phyloP scores from a whole-genome alignment of 2,329 filamentous ascomycete genomes.

The Alternaria triticimaculans region DNA sequence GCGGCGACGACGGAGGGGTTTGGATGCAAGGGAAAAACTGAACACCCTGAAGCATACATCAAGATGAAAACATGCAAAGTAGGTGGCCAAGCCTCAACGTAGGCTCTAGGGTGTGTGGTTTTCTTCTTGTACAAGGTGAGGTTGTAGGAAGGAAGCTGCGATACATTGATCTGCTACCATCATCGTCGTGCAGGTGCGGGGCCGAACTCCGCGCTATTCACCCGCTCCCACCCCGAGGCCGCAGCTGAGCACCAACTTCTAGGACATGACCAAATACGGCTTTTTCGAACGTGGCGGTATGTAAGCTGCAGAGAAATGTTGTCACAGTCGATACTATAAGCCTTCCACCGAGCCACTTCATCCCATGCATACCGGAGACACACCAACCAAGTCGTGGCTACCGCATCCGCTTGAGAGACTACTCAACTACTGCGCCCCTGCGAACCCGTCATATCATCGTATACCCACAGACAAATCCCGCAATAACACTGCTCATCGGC shows the following conservation, averaged over 20 bases:
- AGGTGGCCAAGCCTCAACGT: no score
- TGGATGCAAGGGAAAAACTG: no score
- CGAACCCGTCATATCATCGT: neutral
- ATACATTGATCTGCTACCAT: neutral
- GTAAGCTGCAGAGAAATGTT: neutral
- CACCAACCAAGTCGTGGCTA: neutral
- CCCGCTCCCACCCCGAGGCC: neutral
- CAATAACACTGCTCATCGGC: neutral
- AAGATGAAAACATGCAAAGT: no score
- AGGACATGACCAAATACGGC: neutral
- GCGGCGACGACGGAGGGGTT: neutral
- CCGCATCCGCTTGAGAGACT: neutral
- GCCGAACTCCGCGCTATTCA: neutral
- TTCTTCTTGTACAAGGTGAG: no score
- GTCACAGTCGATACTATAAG: accelerated
- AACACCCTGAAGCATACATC: no score
- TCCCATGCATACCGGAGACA: neutral
- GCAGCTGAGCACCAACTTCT: neutral
- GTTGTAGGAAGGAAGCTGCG: neutral
- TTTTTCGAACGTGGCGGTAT: neutral
- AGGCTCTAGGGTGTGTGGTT: no score
- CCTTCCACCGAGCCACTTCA: neutral
- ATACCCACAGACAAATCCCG: neutral
- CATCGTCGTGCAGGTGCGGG: neutral
- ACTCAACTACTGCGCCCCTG: neutral